Conservation (phyloP, 345 rosid genomes). For the Pugionium cornutum region DNA sequence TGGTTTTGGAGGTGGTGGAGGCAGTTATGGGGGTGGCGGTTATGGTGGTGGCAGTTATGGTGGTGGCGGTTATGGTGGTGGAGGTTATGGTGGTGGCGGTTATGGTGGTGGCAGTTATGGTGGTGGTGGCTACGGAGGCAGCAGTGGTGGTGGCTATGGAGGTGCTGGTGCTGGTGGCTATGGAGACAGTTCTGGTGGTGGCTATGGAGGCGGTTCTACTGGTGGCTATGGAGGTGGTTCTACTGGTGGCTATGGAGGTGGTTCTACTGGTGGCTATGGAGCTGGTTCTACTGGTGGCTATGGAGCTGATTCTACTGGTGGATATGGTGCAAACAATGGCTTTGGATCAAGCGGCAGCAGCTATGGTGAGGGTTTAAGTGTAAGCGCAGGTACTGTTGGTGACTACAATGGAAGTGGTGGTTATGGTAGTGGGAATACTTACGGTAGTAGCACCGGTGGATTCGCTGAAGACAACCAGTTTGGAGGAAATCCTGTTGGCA, state of each 20-base stretch:
- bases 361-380: constrained; percentile 35
- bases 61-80: constrained; percentile 29
- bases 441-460: constrained; percentile 33
- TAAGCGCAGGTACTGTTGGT: constrained; percentile 38
- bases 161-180: constrained; percentile 10
- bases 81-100: constrained; percentile 14
- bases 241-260: constrained; percentile 10
- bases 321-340: constrained; percentile 33
- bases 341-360: constrained; percentile 36
- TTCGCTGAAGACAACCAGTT: constrained; percentile 16
- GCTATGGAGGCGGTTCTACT: constrained; percentile 30
- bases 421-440: constrained; percentile 29
- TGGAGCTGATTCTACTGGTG: constrained; percentile 28
- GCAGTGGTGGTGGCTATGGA: constrained; percentile 22
- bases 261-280: constrained; percentile 28
- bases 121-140: constrained; percentile 24
- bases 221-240: constrained; percentile 42
- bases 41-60: constrained; percentile 21
- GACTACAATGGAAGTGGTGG: constrained; percentile 43
- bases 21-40: neutral
- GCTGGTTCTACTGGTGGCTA: neutral
- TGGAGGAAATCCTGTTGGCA: constrained; percentile 25
- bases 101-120: constrained; percentile 36
- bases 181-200: constrained; percentile 27
- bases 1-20: neutral